These are phyloP conservation scores for Starmera quercuum DNA, from an alignment of 805 yeast species.

Conservation along the genomic window DNA sequence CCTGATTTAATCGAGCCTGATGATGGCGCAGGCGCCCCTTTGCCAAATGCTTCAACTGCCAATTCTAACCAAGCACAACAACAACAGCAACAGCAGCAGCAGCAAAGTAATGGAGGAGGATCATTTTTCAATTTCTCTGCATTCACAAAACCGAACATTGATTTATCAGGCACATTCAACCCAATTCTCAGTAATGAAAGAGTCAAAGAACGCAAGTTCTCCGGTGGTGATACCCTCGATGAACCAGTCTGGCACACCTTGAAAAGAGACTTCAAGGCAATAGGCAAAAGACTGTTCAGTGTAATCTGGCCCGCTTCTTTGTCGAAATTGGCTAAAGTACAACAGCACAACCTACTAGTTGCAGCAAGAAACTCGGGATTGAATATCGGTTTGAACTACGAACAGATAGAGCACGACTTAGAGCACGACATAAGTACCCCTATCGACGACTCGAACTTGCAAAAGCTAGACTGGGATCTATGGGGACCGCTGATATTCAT, in stretches of 20 bases:
- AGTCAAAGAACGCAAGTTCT: slow-evolving; percentile 20
- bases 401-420: slow-evolving; percentile 19
- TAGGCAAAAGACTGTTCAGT: slow-evolving; percentile 32
- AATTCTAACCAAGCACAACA: background rate
- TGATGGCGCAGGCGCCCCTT: slow-evolving; percentile 4
- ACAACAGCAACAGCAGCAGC: slow-evolving; percentile 2
- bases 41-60: background rate
- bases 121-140: slow-evolving; percentile 21
- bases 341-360: slow-evolving; percentile 20
- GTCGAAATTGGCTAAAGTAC: slow-evolving; percentile 20
- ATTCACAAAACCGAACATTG: slow-evolving; percentile 22
- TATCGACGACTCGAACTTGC: slow-evolving; percentile 16
- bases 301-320: slow-evolving; percentile 35
- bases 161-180: slow-evolving; percentile 21
- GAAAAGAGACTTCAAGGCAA: slow-evolving; percentile 35
- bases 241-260: slow-evolving; percentile 59
- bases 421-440: slow-evolving; percentile 19
- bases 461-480: slow-evolving; percentile 46
- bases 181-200: slow-evolving; percentile 23
- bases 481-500: slow-evolving; percentile 72
- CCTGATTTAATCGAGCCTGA: slow-evolving; percentile 21
- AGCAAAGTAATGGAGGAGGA: slow-evolving; percentile 2
- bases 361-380: slow-evolving; percentile 23
- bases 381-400: slow-evolving; percentile 21
- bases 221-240: slow-evolving; percentile 67